Evolutionary conservation across 805 yeast genomes (phyloP), one percentile per base, ranked within the genome.

Genomic region (Lipomyces spencermartinsiae): DNA sequence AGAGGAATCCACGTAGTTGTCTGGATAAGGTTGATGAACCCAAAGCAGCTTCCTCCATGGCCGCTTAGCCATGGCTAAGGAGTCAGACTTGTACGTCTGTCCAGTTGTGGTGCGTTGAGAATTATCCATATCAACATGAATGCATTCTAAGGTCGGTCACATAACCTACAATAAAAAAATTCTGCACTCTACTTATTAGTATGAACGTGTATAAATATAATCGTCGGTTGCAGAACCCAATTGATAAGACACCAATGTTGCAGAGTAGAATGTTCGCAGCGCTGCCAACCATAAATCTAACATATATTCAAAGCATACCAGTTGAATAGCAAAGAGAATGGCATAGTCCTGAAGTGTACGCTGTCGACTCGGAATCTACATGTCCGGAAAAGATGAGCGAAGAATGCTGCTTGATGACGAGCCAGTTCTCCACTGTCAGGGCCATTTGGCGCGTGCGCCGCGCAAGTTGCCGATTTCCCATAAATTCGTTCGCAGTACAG

Each of bases 21-120:
- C 99, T 0, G 97, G 96, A 75, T 88, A 93, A 14, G 90, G 90
- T 76, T 93, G 97, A 66, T 85, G 84, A 43, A 90, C 84, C 89
- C 97, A 95, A 12, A 94, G 83, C 51, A 93, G 85, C 74, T 95
- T 90, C 74, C 89, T 85, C 98, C 98, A 93, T 29, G 87, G 87
- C 43, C 60, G 22, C n/a, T 25, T 39, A 53, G 34, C 12, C 56
- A 53, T 22, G 16, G 16, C 33, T 54, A 25, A 8, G 8, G 33
- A n/a, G 22, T 33, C 31, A 22, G 19, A 7, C 19, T 14, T 54
- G 35, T 54, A 29, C 9, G 4, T 33, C 19, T 22, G 19, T 54
- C 58, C 35, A 14, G 58, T 54, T 6, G 58, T n/a, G n/a, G 58
- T n/a, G n/a, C 16, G 16, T 54, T 19, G 49, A 6, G 49, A 16